phyloP scores from a whole-genome alignment of 2,329 filamentous ascomycete genomes.

The Zymoseptoria crescenta region DNA sequence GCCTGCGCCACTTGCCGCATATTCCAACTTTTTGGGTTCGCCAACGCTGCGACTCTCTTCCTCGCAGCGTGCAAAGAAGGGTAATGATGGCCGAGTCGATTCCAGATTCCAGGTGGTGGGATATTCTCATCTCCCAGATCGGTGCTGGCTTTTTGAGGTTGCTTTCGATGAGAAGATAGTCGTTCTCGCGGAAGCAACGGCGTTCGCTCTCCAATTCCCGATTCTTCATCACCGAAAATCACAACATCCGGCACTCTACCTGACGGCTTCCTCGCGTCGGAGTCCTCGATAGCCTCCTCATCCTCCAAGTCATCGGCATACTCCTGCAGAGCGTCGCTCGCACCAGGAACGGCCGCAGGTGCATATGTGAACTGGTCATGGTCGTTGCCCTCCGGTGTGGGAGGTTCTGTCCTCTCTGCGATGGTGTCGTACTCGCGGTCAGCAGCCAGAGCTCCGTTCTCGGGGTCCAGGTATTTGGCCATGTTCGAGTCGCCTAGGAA shows the following conservation, averaged over 20 bases:
- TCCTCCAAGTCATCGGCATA: constrained; percentile 6
- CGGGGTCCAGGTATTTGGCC: constrained; percentile 14
- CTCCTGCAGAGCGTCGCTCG: constrained; percentile 8
- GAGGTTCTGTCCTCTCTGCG: constrained; percentile 28
- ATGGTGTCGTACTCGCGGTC: constrained; percentile 22
- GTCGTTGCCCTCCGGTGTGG: constrained; percentile 18
- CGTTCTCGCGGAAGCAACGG: constrained; percentile 32
- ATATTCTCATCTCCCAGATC: constrained; percentile 21
- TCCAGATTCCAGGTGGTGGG: constrained; percentile 20
- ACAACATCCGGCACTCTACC: constrained; percentile 22
- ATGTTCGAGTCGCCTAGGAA: constrained; percentile 30
- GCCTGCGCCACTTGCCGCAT: constrained; percentile 55
- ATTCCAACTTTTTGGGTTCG: constrained; percentile 66
- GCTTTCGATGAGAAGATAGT: constrained; percentile 17
- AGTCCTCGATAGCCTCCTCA: neutral
- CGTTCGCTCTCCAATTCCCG: constrained; percentile 20
- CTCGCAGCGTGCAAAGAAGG: constrained; percentile 16
- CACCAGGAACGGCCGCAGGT: neutral
- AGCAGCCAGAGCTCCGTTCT: constrained; percentile 3
- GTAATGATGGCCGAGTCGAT: constrained; percentile 24
- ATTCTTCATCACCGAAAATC: constrained; percentile 21
- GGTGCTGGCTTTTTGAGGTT: constrained; percentile 10
- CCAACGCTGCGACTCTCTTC: constrained; percentile 30
- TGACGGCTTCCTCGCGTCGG: neutral
- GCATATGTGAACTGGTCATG: constrained; percentile 5